These are phyloP conservation scores for Ceratobasidium sp. DNA, from an alignment of 1,284 basidiomycete species.

Conservation along the genomic window DNA sequence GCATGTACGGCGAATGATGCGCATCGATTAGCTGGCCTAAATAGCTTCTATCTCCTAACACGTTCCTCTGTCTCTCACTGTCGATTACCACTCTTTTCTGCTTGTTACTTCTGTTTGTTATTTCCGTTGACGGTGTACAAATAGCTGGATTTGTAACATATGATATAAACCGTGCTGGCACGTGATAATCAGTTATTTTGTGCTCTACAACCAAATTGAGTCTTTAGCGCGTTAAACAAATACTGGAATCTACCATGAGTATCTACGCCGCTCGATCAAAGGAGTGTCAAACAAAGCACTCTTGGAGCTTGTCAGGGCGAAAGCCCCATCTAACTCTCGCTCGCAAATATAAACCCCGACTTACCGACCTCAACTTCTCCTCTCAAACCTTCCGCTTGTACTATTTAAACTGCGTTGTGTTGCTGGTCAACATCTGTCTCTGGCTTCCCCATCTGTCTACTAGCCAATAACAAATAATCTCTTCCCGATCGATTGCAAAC, in stretches of 20 bases:
- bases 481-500: neutral
- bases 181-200: neutral
- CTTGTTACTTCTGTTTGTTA: neutral
- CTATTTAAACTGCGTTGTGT: neutral
- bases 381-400: neutral
- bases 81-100: neutral
- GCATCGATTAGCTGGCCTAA: no score
- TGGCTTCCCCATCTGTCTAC: neutral
- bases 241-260: neutral
- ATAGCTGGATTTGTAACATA: neutral
- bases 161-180: neutral
- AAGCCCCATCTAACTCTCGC: neutral
- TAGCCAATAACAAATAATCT: neutral
- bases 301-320: neutral
- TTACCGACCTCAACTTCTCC: neutral
- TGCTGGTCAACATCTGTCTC: neutral
- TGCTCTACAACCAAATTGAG: neutral
- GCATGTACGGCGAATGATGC: neutral
- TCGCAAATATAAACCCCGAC: no score
- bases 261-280: neutral
- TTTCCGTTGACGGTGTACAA: neutral
- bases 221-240: neutral
- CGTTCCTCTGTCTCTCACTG: no score
- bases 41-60: no score
- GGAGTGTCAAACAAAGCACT: neutral